Evolutionary conservation across 768 basidiomycete genomes (phyloP).

Genomic region (Lanmaoa rubissima): DNA sequence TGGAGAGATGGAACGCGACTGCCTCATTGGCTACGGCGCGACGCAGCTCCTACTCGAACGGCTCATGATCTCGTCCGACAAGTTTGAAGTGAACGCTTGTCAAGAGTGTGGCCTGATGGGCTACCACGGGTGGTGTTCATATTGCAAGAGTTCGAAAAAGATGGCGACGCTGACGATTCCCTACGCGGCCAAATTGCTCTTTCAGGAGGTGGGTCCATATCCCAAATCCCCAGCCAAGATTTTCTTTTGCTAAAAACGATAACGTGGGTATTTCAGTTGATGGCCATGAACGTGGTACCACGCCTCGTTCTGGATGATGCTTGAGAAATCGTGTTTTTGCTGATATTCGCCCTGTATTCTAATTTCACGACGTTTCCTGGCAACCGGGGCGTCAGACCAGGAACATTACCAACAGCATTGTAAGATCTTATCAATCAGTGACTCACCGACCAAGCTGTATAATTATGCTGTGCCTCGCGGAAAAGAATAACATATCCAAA

Average conservation of each 20-base stretch:
- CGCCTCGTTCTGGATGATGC: slow-evolving; percentile 86
- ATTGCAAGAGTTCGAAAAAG: slow-evolving; percentile 96
- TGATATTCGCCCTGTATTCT: background rate
- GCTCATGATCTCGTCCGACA: slow-evolving; percentile 98
- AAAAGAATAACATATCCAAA: background rate
- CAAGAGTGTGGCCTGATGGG: slow-evolving; percentile 94
- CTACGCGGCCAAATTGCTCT: slow-evolving; percentile 90
- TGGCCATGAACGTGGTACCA: slow-evolving; percentile 97
- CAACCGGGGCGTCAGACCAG: slow-evolving; percentile 7
- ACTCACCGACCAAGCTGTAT: slow-evolving; percentile 6
- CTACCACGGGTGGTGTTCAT: slow-evolving; percentile 94
- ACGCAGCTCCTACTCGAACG: slow-evolving; percentile 95
- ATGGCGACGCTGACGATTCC: slow-evolving; percentile 96
- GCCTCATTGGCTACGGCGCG: slow-evolving; percentile 97
- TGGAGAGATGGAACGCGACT: slow-evolving; percentile 99
- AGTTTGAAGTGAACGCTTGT: slow-evolving; percentile 96
- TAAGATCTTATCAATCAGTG: background rate
- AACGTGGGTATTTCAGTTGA: slow-evolving; percentile 50
- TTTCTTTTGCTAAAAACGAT: slow-evolving; percentile 1
- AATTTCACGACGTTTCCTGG: background rate
- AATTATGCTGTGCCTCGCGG: slow-evolving; percentile 2
- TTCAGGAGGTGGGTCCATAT: slow-evolving; percentile 69
- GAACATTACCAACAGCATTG: background rate
- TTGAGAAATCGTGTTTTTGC: slow-evolving; percentile 22
- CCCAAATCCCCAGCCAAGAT: background rate